Percentiles rank a stretch among this genome's conserved stretches.
Conservation (phyloP, 192 early-diverging fungal genomes). For the Coemansia sp. region DNA sequence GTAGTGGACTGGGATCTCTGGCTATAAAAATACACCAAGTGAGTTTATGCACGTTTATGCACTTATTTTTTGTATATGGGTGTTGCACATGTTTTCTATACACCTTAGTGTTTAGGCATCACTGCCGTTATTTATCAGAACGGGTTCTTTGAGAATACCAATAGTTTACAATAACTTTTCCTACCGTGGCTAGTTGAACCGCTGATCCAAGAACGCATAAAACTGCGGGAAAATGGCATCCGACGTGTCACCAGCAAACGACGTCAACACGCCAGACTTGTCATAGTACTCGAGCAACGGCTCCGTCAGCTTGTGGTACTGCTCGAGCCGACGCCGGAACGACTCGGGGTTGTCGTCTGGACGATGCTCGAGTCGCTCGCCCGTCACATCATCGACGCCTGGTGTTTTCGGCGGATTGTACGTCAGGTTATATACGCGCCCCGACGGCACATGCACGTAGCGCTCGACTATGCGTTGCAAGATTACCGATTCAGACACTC, state of each 20-base stretch:
- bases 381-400: conserved; percentile 91
- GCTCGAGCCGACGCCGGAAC: conserved; percentile 74
- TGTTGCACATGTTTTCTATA: too few relatives aligned
- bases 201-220: conserved; percentile 36
- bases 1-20: too few relatives aligned
- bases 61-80: too few relatives aligned
- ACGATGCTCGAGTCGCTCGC: conserved; percentile 83
- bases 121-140: neutral
- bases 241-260: conserved; percentile 76
- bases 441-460: conserved; percentile 89
- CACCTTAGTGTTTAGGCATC: neutral
- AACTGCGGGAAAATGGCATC: conserved; percentile 94
- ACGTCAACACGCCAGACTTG: conserved; percentile 61
- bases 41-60: too few relatives aligned
- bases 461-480: conserved; percentile 90
- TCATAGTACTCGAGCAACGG: conserved; percentile 88
- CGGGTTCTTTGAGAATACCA: too few relatives aligned
- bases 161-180: neutral
- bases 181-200: conserved; percentile 23
- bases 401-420: conserved; percentile 87
- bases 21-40: too few relatives aligned
- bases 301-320: conserved; percentile 74
- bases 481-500: conserved; percentile 89
- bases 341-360: conserved; percentile 86
- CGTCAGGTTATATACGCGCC: conserved; percentile 88